Base-by-base conservation (phyloP, 768 basidiomycete genomes). In the Boletellus ananiceps region DNA sequence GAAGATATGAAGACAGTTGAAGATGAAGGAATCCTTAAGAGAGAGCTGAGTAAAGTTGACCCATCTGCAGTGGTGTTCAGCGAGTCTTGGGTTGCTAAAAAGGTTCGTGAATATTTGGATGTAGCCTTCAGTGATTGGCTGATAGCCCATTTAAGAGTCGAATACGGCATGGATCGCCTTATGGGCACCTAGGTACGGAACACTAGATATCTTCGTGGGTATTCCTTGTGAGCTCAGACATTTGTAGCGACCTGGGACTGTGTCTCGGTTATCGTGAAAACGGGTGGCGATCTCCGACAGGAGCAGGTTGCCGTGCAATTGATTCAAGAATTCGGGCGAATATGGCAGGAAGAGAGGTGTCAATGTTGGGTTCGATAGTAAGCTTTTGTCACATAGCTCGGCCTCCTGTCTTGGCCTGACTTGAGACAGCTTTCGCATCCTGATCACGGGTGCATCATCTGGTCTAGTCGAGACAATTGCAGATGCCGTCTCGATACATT, bases 381-480 rank as follows among this genome's bases (percentile, higher is more conserved):
- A 61, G 80, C 62, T 60, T 60, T 35, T 32, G 29, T 14, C 23
- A 13, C 16, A 27, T 36, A 42, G 18, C 41, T 40, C 16, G 35
- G 5, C 7, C 19, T 33, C 47, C 19, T 41, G 9, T 32, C 35
- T 9, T 8, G 8, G 25, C 18, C 36, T 54, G 8, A 56, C 33
- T 34, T n/a, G 29, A 42, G 39, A 5, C 58, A 96, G 94, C 69
- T 98, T 98, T 78, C 86, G 91, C 4, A 99, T 99, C 51, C 69
- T 97, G 50, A 95, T 97, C 54, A 96, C 93, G 1, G 93, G 94
- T 5, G 89, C 87, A 40, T 81, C 81, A 3, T 97, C 96, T 12
- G 96, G 94, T 19, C 69, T 99, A 43, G 92, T 99, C 0, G 96
- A 99, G 70, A 99, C 96, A 0, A 97, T 99, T 56, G 97, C 93